phyloP scores from a whole-genome alignment of 1,139 yeast species.

The Chernovozyma aurita region DNA sequence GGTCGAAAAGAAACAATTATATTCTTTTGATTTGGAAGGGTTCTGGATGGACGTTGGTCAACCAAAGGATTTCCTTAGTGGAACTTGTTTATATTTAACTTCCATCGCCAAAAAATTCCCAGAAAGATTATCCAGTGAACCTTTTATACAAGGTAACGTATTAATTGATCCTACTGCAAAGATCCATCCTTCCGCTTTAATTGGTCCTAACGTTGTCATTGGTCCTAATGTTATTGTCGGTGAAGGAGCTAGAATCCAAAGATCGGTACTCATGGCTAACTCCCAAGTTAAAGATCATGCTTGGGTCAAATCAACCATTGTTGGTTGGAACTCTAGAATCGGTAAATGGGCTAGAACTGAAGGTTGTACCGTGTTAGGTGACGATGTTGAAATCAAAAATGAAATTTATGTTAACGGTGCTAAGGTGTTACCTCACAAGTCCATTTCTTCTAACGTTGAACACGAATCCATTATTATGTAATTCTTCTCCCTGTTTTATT shows the following conservation, averaged over 20 bases:
- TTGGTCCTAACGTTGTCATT: slow-evolving; percentile 97
- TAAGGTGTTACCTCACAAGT: slow-evolving; percentile 97
- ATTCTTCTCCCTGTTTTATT: no score
- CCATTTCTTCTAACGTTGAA: slow-evolving; percentile 94
- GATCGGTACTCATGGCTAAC: slow-evolving; percentile 89
- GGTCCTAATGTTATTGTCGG: slow-evolving; percentile 97
- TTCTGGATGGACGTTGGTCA: slow-evolving; percentile 99
- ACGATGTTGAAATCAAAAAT: slow-evolving; percentile 97
- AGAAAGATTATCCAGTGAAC: slow-evolving; percentile 60
- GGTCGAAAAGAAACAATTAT: slow-evolving; percentile 83
- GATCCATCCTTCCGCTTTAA: slow-evolving; percentile 88
- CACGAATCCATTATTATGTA: slow-evolving; percentile 97
- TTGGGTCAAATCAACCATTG: slow-evolving; percentile 95
- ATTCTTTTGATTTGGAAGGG: slow-evolving; percentile 96
- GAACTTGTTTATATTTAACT: slow-evolving; percentile 88
- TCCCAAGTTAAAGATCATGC: slow-evolving; percentile 96
- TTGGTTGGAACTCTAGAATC: slow-evolving; percentile 98
- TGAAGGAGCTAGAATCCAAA: slow-evolving; percentile 97
- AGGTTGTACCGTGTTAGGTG: slow-evolving; percentile 97
- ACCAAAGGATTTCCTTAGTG: slow-evolving; percentile 98
- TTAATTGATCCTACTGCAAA: slow-evolving; percentile 93
- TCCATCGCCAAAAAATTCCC: slow-evolving; percentile 81
- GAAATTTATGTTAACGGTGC: slow-evolving; percentile 99
- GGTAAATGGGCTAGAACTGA: slow-evolving; percentile 99
- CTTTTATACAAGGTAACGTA: slow-evolving; percentile 87